phyloP scores from a whole-genome alignment of 257 asterid species.

The Mitragyna speciosa region DNA sequence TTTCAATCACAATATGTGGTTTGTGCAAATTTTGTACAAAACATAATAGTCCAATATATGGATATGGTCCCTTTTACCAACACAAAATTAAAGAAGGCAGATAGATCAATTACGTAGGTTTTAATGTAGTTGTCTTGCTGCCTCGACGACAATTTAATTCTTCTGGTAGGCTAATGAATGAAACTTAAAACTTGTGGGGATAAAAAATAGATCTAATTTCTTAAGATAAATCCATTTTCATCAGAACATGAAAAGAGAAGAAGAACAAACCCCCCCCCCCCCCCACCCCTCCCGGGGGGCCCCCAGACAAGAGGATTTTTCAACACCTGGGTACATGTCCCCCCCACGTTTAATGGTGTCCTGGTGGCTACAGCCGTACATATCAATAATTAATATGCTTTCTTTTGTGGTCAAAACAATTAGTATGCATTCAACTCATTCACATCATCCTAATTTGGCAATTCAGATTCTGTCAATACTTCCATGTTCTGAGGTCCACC shows the following conservation, averaged over 20 bases:
- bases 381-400: not conserved
- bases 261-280: too few relatives aligned
- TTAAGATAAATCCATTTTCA: not conserved
- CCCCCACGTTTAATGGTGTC: not conserved
- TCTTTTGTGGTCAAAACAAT: not conserved
- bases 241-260: not conserved
- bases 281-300: too few relatives aligned
- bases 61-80: not conserved
- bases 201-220: too few relatives aligned
- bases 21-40: not conserved
- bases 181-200: not conserved
- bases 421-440: not conserved
- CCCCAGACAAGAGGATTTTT: not conserved
- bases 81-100: not conserved
- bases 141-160: too few relatives aligned
- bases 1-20: not conserved
- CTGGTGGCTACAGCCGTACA: slow-evolving; percentile 25
- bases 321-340: not conserved
- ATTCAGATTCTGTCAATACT: not conserved
- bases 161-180: not conserved
- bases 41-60: not conserved
- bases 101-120: not conserved
- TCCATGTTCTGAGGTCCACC: not conserved
- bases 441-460: not conserved
- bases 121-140: not conserved